These are phyloP conservation scores for Dittrichia graveolens DNA, from an alignment of 129 eudicot genomes.

Conservation along the genomic window DNA sequence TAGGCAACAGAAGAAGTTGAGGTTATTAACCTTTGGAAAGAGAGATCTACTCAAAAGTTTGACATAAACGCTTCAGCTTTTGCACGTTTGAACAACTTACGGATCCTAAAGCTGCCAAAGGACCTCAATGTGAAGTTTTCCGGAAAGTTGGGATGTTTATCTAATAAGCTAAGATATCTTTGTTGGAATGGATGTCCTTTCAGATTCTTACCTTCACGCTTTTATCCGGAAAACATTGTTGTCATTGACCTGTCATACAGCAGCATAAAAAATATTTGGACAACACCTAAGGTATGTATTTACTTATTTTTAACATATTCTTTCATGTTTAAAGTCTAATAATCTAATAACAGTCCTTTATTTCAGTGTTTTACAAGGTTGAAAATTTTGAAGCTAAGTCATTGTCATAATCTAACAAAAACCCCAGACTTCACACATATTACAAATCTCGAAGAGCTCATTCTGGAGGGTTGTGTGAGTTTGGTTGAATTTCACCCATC, in stretches of 20 bases:
- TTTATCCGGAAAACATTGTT: slow-evolving; percentile 29
- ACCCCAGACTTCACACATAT: slow-evolving; percentile 22
- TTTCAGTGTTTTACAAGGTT: slow-evolving; percentile 16
- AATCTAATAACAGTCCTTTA: background rate
- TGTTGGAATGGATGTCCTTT: slow-evolving; percentile 14
- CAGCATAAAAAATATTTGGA: slow-evolving; percentile 20
- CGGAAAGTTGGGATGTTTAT: background rate
- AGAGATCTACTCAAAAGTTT: background rate
- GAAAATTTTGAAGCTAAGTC: slow-evolving; percentile 26
- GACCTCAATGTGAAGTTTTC: background rate
- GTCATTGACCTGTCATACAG: slow-evolving; percentile 28
- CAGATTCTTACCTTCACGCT: slow-evolving; percentile 21
- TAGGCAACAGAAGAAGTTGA: slow-evolving; percentile 14
- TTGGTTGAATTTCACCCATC: slow-evolving; percentile 20
- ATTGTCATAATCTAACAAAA: slow-evolving; percentile 17
- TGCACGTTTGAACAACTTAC: slow-evolving; percentile 2
- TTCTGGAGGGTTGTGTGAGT: slow-evolving; percentile 25
- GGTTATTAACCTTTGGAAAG: background rate
- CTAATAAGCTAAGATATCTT: slow-evolving; percentile 8
- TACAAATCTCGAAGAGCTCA: slow-evolving; percentile 13
- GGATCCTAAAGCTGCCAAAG: slow-evolving; percentile 1
- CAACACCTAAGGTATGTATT: slow-evolving; percentile 23
- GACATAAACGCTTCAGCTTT: background rate
- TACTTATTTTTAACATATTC: background rate
- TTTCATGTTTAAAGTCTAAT: background rate